Conservation (phyloP, 2,329 filamentous ascomycete genomes). For the Aspergillus novofumigatus region DNA sequence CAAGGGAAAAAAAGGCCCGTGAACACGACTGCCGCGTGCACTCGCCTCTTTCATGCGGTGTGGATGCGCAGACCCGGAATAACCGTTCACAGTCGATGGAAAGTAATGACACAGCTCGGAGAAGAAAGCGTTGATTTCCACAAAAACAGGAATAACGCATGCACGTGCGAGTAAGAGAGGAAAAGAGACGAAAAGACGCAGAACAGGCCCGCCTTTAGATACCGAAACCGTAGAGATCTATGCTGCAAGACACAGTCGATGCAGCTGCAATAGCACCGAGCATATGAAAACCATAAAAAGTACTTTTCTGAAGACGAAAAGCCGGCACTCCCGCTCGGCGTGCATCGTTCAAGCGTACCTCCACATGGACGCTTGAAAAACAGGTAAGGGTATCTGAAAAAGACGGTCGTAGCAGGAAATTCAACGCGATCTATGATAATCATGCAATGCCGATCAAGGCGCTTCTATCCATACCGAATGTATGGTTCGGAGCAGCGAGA, state of each 20-base stretch:
- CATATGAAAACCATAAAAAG: constrained; percentile 37
- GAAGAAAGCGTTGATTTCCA: constrained; percentile 23
- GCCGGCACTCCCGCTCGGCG: constrained; percentile 35
- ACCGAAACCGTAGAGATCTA: constrained; percentile 40
- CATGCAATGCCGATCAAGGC: constrained; percentile 40
- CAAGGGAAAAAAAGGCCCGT: neutral
- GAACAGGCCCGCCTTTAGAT: constrained; percentile 35
- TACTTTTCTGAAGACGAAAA: constrained; percentile 37
- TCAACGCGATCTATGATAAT: constrained; percentile 52
- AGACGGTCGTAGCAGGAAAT: constrained; percentile 41
- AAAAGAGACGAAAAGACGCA: constrained; percentile 11
- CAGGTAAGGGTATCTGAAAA: constrained; percentile 45
- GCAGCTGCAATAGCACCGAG: constrained; percentile 38
- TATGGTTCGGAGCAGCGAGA: constrained; percentile 25
- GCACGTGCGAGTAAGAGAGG: constrained; percentile 15
- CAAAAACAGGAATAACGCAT: constrained; percentile 13
- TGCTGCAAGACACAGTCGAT: constrained; percentile 38
- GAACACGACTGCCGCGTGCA: neutral
- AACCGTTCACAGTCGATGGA: constrained; percentile 10
- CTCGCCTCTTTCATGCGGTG: constrained; percentile 9
- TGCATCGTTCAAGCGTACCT: constrained; percentile 37
- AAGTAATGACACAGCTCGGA: constrained; percentile 18
- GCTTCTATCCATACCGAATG: constrained; percentile 22
- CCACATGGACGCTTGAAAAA: constrained; percentile 40
- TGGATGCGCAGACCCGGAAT: constrained; percentile 6